phyloP scores from a whole-genome alignment of 176 grass and related monocot species.

The Triticum turgidum region DNA sequence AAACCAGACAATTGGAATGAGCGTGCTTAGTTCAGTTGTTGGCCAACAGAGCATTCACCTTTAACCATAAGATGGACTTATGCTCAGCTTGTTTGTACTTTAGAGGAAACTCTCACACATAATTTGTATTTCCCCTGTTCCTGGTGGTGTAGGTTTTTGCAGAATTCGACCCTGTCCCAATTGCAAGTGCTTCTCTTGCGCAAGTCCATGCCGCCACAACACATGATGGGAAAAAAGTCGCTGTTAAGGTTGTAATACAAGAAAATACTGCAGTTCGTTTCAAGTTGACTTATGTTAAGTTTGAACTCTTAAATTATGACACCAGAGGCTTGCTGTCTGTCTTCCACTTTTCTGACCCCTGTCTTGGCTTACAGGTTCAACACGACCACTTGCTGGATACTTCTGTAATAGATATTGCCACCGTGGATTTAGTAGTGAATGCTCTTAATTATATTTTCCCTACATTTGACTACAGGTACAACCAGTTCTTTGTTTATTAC shows the following conservation, averaged over 20 bases:
- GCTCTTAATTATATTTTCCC: slow-evolving; percentile 78
- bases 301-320: background rate
- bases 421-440: slow-evolving; percentile 85
- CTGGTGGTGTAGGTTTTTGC: slow-evolving; percentile 60
- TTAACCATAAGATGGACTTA: background rate
- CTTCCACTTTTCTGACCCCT: background rate
- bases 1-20: background rate
- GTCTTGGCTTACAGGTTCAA: slow-evolving; percentile 67
- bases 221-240: slow-evolving; percentile 83
- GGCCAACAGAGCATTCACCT: background rate
- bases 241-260: slow-evolving; percentile 68
- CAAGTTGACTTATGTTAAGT: slow-evolving; percentile 3
- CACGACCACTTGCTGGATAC: slow-evolving; percentile 81
- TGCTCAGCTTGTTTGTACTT: background rate
- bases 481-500: slow-evolving; percentile 6
- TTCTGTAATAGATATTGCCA: slow-evolving; percentile 80
- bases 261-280: background rate
- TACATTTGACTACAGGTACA: slow-evolving; percentile 93
- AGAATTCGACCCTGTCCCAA: slow-evolving; percentile 88
- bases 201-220: slow-evolving; percentile 97
- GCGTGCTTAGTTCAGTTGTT: background rate
- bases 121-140: background rate
- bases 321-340: background rate
- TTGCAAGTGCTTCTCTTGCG: slow-evolving; percentile 94
- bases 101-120: slow-evolving; percentile 10